Evolutionary conservation across 1,284 basidiomycete species (phyloP).

Genomic region (Apiotrichum montevideense): DNA sequence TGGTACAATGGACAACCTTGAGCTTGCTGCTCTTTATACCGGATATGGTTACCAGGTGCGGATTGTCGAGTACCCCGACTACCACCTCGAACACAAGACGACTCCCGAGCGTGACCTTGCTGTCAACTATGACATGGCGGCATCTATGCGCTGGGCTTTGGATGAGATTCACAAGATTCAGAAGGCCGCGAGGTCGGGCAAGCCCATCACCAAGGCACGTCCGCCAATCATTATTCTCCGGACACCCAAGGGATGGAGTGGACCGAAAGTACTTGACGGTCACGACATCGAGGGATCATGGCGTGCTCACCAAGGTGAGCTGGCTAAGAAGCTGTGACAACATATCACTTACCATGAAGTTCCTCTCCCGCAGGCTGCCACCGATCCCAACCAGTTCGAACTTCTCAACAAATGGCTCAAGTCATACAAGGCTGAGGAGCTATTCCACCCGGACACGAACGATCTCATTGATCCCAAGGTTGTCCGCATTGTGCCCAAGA

Average conservation of each 20-base stretch:
- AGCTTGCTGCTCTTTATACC: constrained; percentile 47
- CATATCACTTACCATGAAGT: constrained; percentile 52
- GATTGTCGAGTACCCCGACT: constrained; percentile 62
- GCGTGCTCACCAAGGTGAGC: constrained; percentile 49
- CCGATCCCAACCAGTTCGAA: constrained; percentile 57
- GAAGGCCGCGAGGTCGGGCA: constrained; percentile 70
- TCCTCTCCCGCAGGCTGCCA: constrained; percentile 66
- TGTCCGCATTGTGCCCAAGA: constrained; percentile 39
- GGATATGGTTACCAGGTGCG: constrained; percentile 83
- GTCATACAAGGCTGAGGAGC: constrained; percentile 59
- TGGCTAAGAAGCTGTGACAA: constrained; percentile 62
- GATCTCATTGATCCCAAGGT: constrained; percentile 35
- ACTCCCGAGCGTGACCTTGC: constrained; percentile 27
- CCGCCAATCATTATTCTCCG: constrained; percentile 80
- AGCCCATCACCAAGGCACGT: constrained; percentile 69
- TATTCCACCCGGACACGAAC: constrained; percentile 55
- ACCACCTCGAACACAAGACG: constrained; percentile 56
- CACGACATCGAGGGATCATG: constrained; percentile 68
- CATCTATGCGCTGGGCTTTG: constrained; percentile 75
- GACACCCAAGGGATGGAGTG: constrained; percentile 73
- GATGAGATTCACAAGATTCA: constrained; percentile 70
- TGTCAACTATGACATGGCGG: constrained; percentile 58
- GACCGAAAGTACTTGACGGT: constrained; percentile 60
- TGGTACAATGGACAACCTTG: constrained; percentile 83
- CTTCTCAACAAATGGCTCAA: constrained; percentile 64